Percentiles rank a stretch among this genome's conserved stretches.
These are phyloP conservation scores for Primulina tabacum DNA, from an alignment of 257 asterid species.

Conservation along the genomic window DNA sequence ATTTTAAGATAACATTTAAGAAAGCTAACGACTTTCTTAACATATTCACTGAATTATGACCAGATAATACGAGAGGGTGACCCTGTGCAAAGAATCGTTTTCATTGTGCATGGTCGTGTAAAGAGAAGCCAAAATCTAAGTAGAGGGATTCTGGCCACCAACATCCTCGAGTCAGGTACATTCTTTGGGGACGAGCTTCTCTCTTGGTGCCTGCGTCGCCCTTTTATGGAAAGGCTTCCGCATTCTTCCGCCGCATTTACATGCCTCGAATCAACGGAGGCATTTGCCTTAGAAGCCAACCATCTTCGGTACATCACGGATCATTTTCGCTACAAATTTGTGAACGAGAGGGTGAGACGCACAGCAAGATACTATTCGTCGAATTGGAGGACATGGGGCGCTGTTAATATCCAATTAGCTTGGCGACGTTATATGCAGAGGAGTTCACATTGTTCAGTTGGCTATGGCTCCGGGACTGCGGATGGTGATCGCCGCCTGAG, in stretches of 20 bases:
- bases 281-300: slow-evolving; percentile 58
- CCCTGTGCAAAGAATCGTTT: slow-evolving; percentile 55
- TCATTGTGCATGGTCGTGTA: slow-evolving; percentile 53
- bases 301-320: slow-evolving; percentile 71
- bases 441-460: slow-evolving; percentile 34
- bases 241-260: slow-evolving; percentile 86
- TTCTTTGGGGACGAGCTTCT: slow-evolving; percentile 15
- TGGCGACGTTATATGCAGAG: slow-evolving; percentile 69
- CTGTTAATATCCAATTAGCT: slow-evolving; percentile 75
- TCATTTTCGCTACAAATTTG: slow-evolving; percentile 79
- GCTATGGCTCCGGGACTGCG: slow-evolving; percentile 20
- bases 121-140: slow-evolving; percentile 26
- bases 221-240: slow-evolving; percentile 73
- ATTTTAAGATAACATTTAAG: neutral
- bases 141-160: slow-evolving; percentile 47
- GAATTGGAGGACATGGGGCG: slow-evolving; percentile 97
- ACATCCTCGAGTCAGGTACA: slow-evolving; percentile 13
- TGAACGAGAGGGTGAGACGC: slow-evolving; percentile 66
- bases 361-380: slow-evolving; percentile 70
- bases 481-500: slow-evolving; percentile 58
- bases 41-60: slow-evolving; percentile 3
- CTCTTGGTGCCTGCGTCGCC: slow-evolving; percentile 93
- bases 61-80: slow-evolving; percentile 32
- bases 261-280: slow-evolving; percentile 66
- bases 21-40: neutral